Evolutionary conservation across 2,329 filamentous ascomycete species (phyloP).

Genomic region (Rasamsonia emersonii): DNA sequence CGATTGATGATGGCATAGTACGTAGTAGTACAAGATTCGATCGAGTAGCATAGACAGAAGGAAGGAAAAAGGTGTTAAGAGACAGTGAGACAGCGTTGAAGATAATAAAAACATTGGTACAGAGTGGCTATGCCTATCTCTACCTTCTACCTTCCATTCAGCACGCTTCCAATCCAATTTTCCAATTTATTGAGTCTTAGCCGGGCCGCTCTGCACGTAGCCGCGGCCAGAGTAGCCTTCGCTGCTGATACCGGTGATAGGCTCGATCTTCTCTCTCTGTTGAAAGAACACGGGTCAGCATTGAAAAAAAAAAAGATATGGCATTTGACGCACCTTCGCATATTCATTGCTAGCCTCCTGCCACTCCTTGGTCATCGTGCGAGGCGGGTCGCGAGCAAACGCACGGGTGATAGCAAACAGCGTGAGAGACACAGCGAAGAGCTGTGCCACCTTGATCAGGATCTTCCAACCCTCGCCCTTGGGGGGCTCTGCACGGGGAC

Average conservation of each 20-base stretch:
- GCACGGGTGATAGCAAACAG: constrained; percentile 66
- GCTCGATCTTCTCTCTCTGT: constrained; percentile 76
- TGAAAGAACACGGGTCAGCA: constrained; percentile 13
- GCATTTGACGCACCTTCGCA: constrained; percentile 67
- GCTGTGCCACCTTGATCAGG: constrained; percentile 61
- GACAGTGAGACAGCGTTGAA: no score
- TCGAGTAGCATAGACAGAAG: constrained; percentile 16
- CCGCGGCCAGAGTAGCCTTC: constrained; percentile 71
- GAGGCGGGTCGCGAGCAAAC: constrained; percentile 63
- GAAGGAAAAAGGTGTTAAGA: constrained; percentile 20
- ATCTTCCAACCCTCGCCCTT: constrained; percentile 79
- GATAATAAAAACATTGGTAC: no score
- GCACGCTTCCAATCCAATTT: constrained; percentile 13
- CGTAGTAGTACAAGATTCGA: constrained; percentile 32
- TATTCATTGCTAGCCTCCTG: constrained; percentile 94
- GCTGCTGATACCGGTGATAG: constrained; percentile 73
- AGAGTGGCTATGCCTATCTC: constrained; percentile 1
- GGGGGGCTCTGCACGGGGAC: constrained; percentile 73
- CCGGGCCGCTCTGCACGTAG: constrained; percentile 57
- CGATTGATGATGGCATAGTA: constrained; percentile 38
- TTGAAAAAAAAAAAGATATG: constrained; percentile 9
- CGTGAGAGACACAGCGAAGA: constrained; percentile 56
- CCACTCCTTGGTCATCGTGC: constrained; percentile 94
- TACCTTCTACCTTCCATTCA: constrained; percentile 9
- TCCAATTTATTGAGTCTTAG: constrained; percentile 22